Evolutionary conservation across 805 yeast species (phyloP), one percentile per base, ranked within the genome.

Genomic region (Saccharomycopsis vini): DNA sequence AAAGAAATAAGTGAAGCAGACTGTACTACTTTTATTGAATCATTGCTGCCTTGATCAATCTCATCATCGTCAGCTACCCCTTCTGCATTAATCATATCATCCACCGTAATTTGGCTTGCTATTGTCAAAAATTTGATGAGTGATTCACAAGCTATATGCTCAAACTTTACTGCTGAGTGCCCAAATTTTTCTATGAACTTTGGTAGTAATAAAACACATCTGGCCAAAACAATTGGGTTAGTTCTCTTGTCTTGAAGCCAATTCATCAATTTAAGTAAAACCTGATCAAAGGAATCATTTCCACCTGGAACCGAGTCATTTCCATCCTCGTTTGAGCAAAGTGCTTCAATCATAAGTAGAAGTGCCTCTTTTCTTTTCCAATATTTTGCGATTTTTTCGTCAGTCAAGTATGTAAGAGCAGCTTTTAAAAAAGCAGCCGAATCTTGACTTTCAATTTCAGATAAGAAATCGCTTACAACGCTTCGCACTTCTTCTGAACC

Each of bases 401-500:
- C 20, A 22, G 16, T 26, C 16, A 33, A 37, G 29, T 28, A 15
- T 6, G 22, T 19, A 5, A 46, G 10, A 19, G 34, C 39, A 44
- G 47, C 50, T 4, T 42, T 35, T 15, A 54, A 50, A 22, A 50
- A 38, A 4, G 37, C 28, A 1, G 48, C 42, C 6, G 72, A 63
- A 50, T 75, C 79, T 0, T 40, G 37, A 4, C 61, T 63, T 30
- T 70, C 65, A 29, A 79, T 52, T 18, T 75, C 79, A 0, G 72
- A 61, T 4, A 84, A 50, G 28, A 75, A 71, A 23, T 80, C 86
- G 22, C 67, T 66, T 1, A 79, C 63, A 0, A 82, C 71, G 39
- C 78, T 81, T 42, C 97, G 71, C 1, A 79, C 72, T 2, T 71
- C 60, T 7, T 62, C 60, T 4, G 72, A 73, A 0, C 79, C 63